Percentiles rank a stretch among this genome's conserved stretches.
These are phyloP conservation scores for Luffa aegyptiaca DNA, from an alignment of 306 rosid species.

Conservation along the genomic window DNA sequence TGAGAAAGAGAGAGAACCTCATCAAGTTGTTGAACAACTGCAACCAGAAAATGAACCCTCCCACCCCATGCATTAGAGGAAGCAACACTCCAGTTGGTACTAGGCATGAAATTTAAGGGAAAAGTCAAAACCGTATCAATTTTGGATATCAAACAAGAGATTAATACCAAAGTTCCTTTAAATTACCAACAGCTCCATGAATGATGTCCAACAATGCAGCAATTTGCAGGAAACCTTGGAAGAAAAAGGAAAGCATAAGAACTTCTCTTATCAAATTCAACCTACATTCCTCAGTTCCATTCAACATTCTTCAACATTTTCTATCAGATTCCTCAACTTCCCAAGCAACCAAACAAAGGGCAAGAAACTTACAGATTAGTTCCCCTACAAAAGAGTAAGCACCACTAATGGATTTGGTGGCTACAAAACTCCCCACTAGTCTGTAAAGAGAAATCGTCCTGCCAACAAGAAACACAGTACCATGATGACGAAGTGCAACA, in stretches of 20 bases:
- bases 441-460: conserved; percentile 42
- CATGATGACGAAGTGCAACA: neutral
- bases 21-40: conserved; percentile 36
- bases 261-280: neutral
- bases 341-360: neutral
- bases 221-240: conserved; percentile 64
- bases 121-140: neutral
- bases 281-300: neutral
- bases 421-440: conserved; percentile 30
- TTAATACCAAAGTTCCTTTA: conserved; percentile 25
- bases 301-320: neutral
- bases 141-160: neutral
- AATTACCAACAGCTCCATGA: conserved; percentile 78
- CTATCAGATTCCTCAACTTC: neutral
- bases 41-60: conserved; percentile 58
- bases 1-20: conserved; percentile 41
- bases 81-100: conserved; percentile 81
- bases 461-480: neutral
- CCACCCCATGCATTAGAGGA: conserved; percentile 96
- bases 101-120: conserved; percentile 34
- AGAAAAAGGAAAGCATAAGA: neutral
- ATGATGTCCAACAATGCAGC: conserved; percentile 77
- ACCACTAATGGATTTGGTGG: too few relatives aligned
- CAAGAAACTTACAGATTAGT: conserved; percentile 40
- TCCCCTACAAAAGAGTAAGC: conserved; percentile 53